Base-by-base conservation (phyloP, 2,329 filamentous ascomycete genomes). In the Fusarium graminum region DNA sequence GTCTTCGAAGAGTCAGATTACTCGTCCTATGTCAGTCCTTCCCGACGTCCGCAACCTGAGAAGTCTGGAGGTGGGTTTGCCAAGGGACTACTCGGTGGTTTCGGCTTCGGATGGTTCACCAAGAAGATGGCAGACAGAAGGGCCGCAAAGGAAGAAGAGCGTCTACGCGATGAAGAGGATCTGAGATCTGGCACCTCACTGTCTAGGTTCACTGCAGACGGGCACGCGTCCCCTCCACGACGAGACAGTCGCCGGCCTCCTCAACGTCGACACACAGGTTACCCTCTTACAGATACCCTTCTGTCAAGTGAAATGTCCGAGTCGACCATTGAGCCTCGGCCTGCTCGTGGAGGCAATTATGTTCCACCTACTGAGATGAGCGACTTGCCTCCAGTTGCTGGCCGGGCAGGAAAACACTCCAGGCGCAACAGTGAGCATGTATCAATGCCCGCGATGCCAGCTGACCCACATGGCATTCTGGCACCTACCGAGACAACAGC, bases 151-250 rank as follows among this genome's bases (percentile, higher is more conserved):
- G 84, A 84, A 60, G 84, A 83, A 47, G 82, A 83, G 29, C 79
- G 84, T 38, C 36, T 79, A 6, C 74, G 73, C 32, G 78, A 82
- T 7, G 75, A 87, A 75, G 86, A 89, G 54, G 82, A 88, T 3
- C 70, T 79, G 67, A 84, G 87, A 52, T 85, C 87, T 22, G 85
- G 91, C 7, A 86, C 85, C 34, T 84, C 84, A 30, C 82, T 85
- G n/a, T 86, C 88, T 22, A 83, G 83, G 69, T 92, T 87, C 63
- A 92, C 90, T 4, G 90, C 87, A 28, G 91, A 93, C 74, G 89
- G 89, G 26, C 82, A 85, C 60, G 80, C 81, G 4, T 83, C 83
- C 16, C 83, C 86, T 3, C 76, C 80, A 0, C 78, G 83, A 45
- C 79, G 69, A 38, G 61, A 70, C 29, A 70, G 72, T 16, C 76